These are phyloP conservation scores for Taxawa tesnikishii DNA, from an alignment of 2,329 filamentous ascomycete species.

Conservation along the genomic window DNA sequence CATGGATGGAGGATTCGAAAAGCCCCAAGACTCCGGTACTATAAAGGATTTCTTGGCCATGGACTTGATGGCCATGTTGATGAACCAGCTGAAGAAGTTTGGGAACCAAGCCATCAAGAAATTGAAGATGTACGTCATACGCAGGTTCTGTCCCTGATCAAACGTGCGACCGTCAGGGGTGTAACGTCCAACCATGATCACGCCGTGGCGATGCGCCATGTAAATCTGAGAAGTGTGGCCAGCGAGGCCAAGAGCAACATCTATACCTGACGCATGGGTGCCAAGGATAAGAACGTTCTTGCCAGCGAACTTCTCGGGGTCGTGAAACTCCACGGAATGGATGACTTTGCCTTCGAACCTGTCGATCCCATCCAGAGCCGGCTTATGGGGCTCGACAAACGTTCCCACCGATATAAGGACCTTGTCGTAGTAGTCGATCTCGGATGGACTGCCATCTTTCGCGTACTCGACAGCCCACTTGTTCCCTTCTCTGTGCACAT, in stretches of 20 bases:
- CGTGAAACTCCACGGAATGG: conserved; percentile 18
- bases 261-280: conserved; percentile 26
- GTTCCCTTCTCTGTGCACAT: conserved; percentile 17
- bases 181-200: not conserved
- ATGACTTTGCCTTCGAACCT: conserved; percentile 26
- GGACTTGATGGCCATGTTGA: not conserved
- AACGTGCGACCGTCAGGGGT: not conserved
- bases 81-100: not conserved
- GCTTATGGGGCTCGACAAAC: conserved; percentile 23
- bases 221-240: not conserved
- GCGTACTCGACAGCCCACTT: conserved; percentile 22
- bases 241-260: conserved; percentile 13
- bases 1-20: conserved; percentile 16
- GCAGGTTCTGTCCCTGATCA: not conserved
- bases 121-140: conserved; percentile 10
- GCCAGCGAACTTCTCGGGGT: conserved; percentile 23
- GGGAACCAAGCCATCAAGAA: conserved; percentile 7
- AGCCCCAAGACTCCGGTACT: conserved; percentile 13
- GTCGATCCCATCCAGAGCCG: conserved; percentile 22
- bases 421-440: conserved; percentile 21
- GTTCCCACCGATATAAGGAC: conserved; percentile 22
- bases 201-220: not conserved
- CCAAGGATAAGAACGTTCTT: conserved; percentile 34
- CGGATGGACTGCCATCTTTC: conserved; percentile 12
- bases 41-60: not conserved